phyloP scores from a whole-genome alignment of 2,329 filamentous ascomycete genomes.

The Colletotrichum sp. region DNA sequence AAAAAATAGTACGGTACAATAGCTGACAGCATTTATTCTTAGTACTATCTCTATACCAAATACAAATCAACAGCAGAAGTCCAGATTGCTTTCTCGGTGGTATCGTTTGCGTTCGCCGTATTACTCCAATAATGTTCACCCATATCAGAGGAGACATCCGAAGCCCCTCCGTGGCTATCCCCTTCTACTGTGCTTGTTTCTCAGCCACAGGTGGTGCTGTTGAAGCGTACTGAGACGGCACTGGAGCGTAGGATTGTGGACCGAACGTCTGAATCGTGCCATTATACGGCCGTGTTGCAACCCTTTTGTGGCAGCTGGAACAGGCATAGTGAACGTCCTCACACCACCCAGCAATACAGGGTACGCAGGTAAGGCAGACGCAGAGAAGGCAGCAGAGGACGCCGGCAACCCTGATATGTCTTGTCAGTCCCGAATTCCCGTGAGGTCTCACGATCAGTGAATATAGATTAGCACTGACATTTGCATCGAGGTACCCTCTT shows the following conservation, averaged over 20 bases:
- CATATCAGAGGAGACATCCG: not conserved
- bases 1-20: too few species aligned
- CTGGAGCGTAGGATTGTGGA: conserved; percentile 10
- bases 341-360: conserved; percentile 36
- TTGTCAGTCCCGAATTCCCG: not conserved
- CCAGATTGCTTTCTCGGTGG: not conserved
- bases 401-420: conserved; percentile 28
- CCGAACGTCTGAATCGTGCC: conserved; percentile 25
- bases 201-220: not conserved
- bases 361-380: conserved; percentile 34
- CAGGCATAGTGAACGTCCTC: conserved; percentile 34
- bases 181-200: not conserved
- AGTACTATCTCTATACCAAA: rapidly evolving
- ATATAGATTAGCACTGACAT: not conserved
- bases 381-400: conserved; percentile 35
- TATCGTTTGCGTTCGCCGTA: not conserved
- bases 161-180: not conserved
- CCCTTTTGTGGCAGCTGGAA: conserved; percentile 31
- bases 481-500: conserved; percentile 24
- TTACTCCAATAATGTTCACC: not conserved
- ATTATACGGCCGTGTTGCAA: conserved; percentile 28
- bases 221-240: not conserved
- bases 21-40: not conserved
- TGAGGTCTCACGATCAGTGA: not conserved
- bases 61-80: not conserved